Base-by-base conservation (phyloP, 176 grass and related monocot genomes). In the Ananas comosus region DNA sequence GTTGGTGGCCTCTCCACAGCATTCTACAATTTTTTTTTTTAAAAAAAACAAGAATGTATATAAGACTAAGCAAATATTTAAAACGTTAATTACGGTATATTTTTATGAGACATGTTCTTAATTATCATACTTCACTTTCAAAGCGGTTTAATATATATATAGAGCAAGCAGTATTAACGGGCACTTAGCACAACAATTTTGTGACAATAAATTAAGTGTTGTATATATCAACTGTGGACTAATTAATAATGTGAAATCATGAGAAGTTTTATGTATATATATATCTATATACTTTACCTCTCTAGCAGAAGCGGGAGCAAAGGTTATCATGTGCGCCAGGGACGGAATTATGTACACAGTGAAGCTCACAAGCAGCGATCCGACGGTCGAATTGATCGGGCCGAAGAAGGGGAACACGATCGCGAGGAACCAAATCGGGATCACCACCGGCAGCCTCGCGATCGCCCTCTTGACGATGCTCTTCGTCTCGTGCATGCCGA, bases 381-480 rank as follows among this genome's bases (percentile, higher is more conserved):
- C 93, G 1, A 97, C 93, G 8, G 89, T 83, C 48, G 93, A 97
- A 78, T 97, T 97, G 75, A 97, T 97, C 16, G 89, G 89, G 1
- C 93, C 93, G 12, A 97, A 97, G 84, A 97, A 97, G 2, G 93
- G 93, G 78, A 97, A 97, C 71, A 97, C 57, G 59, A 97, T 72
- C 23, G 93, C 93, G 0, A 97, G 89, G 83, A 97, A 97, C 93
- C 93, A 97, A 71, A 97, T 90, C 2, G 93, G 93, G 53, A 86
- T 25, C 22, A 97, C 93, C 0, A 97, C 71, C 0, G 93, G 93
- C 0, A 97, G 86, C 21, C 93, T 11, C 12, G 71, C 86, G 28
- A 68, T 64, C 14, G 81, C 93, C 13, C 88, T 49, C 51, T 54
- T 81, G 51, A 85, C 73, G 12, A 87, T 49, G 52, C 82, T 77